Evolutionary conservation across 306 rosid species (phyloP).

Genomic region (Fagus crenata): DNA sequence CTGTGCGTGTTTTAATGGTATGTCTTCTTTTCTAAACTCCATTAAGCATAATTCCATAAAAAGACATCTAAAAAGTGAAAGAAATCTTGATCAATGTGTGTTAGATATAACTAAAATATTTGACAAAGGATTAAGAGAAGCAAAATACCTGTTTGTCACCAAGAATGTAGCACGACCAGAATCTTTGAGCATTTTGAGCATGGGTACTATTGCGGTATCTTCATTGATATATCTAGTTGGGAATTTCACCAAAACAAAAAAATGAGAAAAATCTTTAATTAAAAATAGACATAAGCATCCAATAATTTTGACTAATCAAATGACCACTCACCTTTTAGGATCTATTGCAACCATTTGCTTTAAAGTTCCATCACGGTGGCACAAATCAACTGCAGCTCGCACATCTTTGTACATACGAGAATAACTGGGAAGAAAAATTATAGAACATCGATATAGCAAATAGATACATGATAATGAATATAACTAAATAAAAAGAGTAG

Average conservation of each 20-base stretch:
- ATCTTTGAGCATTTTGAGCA: conserved; percentile 89
- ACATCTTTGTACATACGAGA: conserved; percentile 92
- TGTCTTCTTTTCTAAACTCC: not conserved
- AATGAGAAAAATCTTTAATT: not conserved
- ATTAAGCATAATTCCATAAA: not conserved
- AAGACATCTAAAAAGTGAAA: not conserved
- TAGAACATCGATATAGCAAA: conserved; percentile 1
- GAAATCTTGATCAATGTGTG: not conserved
- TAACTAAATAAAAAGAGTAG: conserved; percentile 2
- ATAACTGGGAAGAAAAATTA: conserved; percentile 52
- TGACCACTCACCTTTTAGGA: conserved; percentile 57
- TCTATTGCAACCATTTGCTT: conserved; percentile 95
- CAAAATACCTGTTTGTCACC: conserved; percentile 87
- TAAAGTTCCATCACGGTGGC: conserved; percentile 97
- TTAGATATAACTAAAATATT: not conserved
- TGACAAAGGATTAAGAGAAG: conserved; percentile 13
- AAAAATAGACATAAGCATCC: conserved; percentile 22
- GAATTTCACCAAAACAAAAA: conserved; percentile 15
- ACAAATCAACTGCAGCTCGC: conserved; percentile 97
- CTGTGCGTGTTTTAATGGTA: not conserved
- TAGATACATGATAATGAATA: not conserved
- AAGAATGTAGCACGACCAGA: conserved; percentile 91
- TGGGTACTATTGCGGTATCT: conserved; percentile 75
- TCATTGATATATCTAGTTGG: conserved; percentile 75
- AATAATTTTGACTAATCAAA: conserved; percentile 19